Conservation (phyloP, 805 yeast genomes). For the Saccharomycopsis lassenensis region DNA sequence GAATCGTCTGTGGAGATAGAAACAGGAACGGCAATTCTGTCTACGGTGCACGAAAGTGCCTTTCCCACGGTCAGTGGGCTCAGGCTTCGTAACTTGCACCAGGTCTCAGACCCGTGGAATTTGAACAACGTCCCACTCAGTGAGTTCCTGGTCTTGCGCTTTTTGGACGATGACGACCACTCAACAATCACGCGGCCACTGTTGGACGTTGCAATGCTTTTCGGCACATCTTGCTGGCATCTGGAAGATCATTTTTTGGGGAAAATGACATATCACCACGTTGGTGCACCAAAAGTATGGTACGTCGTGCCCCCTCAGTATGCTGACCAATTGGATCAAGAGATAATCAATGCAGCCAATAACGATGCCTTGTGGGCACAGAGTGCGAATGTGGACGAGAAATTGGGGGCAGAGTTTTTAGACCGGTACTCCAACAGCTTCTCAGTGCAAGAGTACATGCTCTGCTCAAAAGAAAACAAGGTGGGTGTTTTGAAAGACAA, state of each 20-base stretch:
- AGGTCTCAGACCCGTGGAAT: slow-evolving; percentile 52
- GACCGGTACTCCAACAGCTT: too few relatives aligned
- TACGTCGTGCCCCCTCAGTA: slow-evolving; percentile 50
- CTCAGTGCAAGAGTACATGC: slow-evolving; percentile 15
- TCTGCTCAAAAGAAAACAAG: slow-evolving; percentile 26
- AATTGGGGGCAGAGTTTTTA: too few relatives aligned
- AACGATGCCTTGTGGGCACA: too few relatives aligned
- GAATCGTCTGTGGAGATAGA: slow-evolving; percentile 27
- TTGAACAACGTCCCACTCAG: slow-evolving; percentile 41
- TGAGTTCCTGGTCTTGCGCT: slow-evolving; percentile 39
- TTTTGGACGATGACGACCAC: slow-evolving; percentile 32
- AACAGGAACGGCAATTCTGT: slow-evolving; percentile 25
- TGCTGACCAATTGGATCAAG: too few relatives aligned
- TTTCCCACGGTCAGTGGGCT: slow-evolving; percentile 20
- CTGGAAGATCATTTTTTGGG: slow-evolving; percentile 53
- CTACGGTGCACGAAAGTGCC: slow-evolving; percentile 32
- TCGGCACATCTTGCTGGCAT: slow-evolving; percentile 45
- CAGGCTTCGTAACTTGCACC: slow-evolving; percentile 49
- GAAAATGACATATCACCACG: slow-evolving; percentile 39
- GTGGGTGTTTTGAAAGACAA: slow-evolving; percentile 24
- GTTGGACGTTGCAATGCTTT: slow-evolving; percentile 42
- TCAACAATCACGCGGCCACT: slow-evolving; percentile 33
- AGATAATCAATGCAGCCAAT: too few relatives aligned
- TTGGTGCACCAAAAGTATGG: slow-evolving; percentile 50
- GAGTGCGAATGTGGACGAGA: too few relatives aligned